Percentiles rank a stretch among this genome's conserved stretches.
Conservation (phyloP, 106 monocot genomes). For the Narthecium ossifragum region DNA sequence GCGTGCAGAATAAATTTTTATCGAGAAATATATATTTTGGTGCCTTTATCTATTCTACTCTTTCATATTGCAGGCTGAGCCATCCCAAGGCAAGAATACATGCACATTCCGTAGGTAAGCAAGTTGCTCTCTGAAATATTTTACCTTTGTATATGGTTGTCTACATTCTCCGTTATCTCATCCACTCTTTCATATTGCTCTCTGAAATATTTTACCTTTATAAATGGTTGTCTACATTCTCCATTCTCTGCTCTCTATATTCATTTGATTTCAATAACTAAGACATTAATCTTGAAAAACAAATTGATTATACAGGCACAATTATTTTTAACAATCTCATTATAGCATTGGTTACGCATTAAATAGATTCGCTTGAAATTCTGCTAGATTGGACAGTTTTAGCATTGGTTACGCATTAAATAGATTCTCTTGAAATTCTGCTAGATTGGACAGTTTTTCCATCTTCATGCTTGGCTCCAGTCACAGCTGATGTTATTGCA, state of each 20-base stretch:
- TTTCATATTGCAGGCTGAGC: not conserved
- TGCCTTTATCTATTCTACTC: not conserved
- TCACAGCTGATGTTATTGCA: slow-evolving; percentile 71
- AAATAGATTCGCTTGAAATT: not conserved
- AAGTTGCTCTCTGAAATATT: not conserved
- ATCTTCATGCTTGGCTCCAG: slow-evolving; percentile 36
- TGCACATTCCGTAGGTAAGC: slow-evolving; percentile 53
- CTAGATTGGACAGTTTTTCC: slow-evolving; percentile 82
- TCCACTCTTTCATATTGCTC: not conserved
- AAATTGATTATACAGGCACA: not conserved
- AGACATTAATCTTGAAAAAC: not conserved
- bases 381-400: slow-evolving; percentile 83
- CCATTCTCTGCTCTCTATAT: not conserved
- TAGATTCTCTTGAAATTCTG: not conserved
- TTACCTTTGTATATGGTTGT: not conserved
- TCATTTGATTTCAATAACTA: not conserved
- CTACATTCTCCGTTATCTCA: not conserved
- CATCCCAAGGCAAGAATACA: not conserved
- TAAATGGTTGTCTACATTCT: not conserved
- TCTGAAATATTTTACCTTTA: not conserved
- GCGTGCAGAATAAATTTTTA: too few species aligned
- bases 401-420: not conserved
- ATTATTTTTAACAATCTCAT: too few species aligned
- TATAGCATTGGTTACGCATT: not conserved
- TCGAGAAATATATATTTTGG: too few species aligned